Percentiles rank a stretch among this genome's conserved stretches.
Evolutionary conservation across 177 flowering plant species (phyloP).

Genomic region (Vitis hybrid): DNA sequence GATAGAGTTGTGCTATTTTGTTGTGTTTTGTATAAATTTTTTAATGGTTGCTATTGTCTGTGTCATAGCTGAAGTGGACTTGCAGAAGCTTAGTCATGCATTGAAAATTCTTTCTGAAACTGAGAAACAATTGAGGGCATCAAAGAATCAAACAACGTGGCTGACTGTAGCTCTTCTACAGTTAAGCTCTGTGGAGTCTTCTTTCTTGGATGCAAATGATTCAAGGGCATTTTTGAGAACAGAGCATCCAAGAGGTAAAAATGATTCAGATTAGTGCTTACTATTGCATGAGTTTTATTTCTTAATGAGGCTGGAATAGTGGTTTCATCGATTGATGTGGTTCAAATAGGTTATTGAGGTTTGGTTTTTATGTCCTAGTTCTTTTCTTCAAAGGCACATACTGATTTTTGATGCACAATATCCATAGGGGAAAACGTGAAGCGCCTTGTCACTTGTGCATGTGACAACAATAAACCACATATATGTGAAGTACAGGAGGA

Average conservation of each 20-base stretch:
- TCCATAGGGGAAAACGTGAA: conserved; percentile 47
- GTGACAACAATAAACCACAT: conserved; percentile 26
- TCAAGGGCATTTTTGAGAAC: conserved; percentile 30
- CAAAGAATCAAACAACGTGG: conserved; percentile 91
- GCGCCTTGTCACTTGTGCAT: conserved; percentile 30
- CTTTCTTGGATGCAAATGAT: conserved; percentile 39
- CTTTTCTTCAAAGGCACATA: conserved; percentile 42
- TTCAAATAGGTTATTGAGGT: neutral
- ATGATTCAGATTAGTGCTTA: neutral
- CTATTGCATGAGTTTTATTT: neutral
- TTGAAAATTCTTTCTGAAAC: conserved; percentile 82
- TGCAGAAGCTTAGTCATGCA: conserved; percentile 72
- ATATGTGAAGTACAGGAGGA: conserved; percentile 29
- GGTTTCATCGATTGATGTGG: neutral
- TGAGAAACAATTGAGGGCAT: conserved; percentile 81
- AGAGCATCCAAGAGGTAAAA: conserved; percentile 46
- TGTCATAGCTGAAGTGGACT: conserved; percentile 64
- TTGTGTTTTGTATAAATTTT: conserved; percentile 4
- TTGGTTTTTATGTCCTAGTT: neutral
- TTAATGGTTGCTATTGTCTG: conserved; percentile 7
- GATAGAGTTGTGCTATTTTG: neutral
- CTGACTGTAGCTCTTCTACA: conserved; percentile 92
- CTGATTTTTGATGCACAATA: conserved; percentile 47
- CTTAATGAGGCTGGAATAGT: neutral
- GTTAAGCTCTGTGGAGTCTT: conserved; percentile 54